These are phyloP conservation scores for Macrolepiota dolichaula DNA, from an alignment of 768 basidiomycete genomes.

Conservation along the genomic window DNA sequence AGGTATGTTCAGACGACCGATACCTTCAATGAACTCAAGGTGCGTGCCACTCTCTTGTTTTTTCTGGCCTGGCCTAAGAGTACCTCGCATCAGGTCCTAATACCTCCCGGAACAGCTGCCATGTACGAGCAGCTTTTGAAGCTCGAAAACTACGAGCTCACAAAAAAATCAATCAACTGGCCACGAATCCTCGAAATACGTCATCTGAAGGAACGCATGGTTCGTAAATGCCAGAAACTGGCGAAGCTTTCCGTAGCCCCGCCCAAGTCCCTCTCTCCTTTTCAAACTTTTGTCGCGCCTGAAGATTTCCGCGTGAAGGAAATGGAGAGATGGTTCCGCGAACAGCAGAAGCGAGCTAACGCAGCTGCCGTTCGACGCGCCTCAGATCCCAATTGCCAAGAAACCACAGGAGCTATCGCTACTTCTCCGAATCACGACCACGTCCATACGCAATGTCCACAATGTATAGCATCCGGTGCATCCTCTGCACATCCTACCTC, in stretches of 20 bases:
- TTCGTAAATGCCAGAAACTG: constrained; percentile 71
- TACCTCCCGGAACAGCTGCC: constrained; percentile 63
- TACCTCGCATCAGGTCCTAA: constrained; percentile 44
- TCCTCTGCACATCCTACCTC: background rate
- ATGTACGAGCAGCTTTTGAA: constrained; percentile 66
- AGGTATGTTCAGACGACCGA: constrained; percentile 75
- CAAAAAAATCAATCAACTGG: constrained; percentile 60
- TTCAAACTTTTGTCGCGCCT: constrained; percentile 67
- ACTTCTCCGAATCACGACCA: background rate
- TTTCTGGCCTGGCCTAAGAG: background rate
- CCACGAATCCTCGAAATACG: constrained; percentile 71
- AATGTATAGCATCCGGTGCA: background rate
- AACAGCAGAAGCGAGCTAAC: constrained; percentile 43
- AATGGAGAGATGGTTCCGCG: constrained; percentile 75
- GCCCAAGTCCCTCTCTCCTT: constrained; percentile 39
- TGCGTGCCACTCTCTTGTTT: constrained; percentile 17
- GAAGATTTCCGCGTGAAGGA: constrained; percentile 72
- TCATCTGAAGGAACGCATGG: constrained; percentile 78
- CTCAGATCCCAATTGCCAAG: constrained; percentile 15
- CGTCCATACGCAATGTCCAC: background rate
- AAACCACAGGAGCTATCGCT: background rate
- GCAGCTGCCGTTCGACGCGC: constrained; percentile 24
- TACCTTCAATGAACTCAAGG: constrained; percentile 74
- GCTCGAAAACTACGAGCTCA: constrained; percentile 58
- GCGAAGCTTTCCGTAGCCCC: constrained; percentile 38